A percentile compares a stretch with the other conserved stretches of the same genome.
These are phyloP conservation scores for Phialophora chinensis DNA, from an alignment of 2,329 filamentous ascomycete species.

Conservation along the genomic window DNA sequence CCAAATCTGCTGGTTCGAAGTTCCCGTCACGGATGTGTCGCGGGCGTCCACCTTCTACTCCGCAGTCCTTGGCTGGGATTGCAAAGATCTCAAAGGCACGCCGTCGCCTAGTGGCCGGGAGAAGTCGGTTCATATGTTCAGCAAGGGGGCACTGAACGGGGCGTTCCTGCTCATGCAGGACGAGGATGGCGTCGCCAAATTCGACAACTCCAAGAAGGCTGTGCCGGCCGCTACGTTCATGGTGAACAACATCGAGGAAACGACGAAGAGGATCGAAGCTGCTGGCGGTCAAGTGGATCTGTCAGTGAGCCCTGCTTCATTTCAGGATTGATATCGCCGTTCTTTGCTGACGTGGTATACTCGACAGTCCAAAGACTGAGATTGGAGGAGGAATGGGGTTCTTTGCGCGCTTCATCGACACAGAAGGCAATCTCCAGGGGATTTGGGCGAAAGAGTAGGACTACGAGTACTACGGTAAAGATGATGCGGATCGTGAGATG, in stretches of 20 bases:
- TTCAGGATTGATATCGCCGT: background rate
- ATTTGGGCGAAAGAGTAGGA: constrained; percentile 60
- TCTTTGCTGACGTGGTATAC: background rate
- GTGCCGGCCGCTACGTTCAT: background rate
- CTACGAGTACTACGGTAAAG: background rate
- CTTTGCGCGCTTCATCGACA: constrained; percentile 9
- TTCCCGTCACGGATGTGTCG: constrained; percentile 3
- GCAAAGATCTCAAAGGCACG: background rate
- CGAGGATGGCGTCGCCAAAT: constrained; percentile 4
- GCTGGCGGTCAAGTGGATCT: constrained; percentile 6
- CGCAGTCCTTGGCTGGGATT: constrained; percentile 4
- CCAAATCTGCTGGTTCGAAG: constrained; percentile 11
- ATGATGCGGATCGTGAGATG: too few relatives aligned
- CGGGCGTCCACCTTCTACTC: constrained; percentile 8
- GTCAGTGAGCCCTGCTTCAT: background rate
- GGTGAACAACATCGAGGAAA: constrained; percentile 10
- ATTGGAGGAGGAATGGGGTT: constrained; percentile 16
- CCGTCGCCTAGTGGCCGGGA: constrained; percentile 1
- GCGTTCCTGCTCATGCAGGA: background rate
- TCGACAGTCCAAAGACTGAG: constrained; percentile 6
- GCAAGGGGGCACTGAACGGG: constrained; percentile 7
- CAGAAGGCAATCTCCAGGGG: constrained; percentile 4
- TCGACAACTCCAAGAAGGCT: background rate
- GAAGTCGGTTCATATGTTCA: constrained; percentile 14
- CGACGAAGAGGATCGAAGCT: constrained; percentile 1